Evolutionary conservation across 495 filamentous ascomycete species (phyloP).

Genomic region (Penicillium salamii): DNA sequence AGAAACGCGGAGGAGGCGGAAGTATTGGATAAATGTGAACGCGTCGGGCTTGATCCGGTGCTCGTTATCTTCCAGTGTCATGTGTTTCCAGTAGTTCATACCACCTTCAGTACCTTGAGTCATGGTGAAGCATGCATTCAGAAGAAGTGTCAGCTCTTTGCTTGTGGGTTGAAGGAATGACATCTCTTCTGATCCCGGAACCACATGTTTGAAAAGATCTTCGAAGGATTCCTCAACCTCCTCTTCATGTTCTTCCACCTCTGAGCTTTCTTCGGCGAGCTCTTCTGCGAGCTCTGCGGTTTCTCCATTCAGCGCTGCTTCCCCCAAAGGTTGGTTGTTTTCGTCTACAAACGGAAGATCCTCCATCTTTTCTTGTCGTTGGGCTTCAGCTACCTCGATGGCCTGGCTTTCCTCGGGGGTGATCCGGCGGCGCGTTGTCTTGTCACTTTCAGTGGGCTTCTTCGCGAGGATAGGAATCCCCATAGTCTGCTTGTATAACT

Average conservation of each 20-base stretch:
- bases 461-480: conserved; percentile 51
- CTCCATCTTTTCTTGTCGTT: conserved; percentile 2
- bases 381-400: neutral
- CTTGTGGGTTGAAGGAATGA: conserved; percentile 50
- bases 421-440: conserved; percentile 7
- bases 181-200: conserved; percentile 7
- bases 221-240: conserved; percentile 32
- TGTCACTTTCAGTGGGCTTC: conserved; percentile 16
- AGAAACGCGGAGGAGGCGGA: conserved; percentile 63
- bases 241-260: conserved; percentile 16
- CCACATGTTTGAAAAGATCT: conserved; percentile 34
- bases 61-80: conserved; percentile 47
- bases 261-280: conserved; percentile 3
- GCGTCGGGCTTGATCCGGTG: conserved; percentile 64
- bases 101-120: conserved; percentile 36
- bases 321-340: conserved; percentile 10
- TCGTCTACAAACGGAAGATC: conserved; percentile 37
- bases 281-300: conserved; percentile 5
- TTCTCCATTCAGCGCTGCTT: neutral
- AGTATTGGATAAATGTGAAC: conserved; percentile 61
- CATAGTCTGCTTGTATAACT: conserved; percentile 75
- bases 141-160: conserved; percentile 65
- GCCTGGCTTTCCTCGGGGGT: conserved; percentile 2
- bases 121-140: conserved; percentile 53
- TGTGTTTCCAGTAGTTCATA: conserved; percentile 67